These are phyloP conservation scores for Phytophthora cactorum DNA, from an alignment of 352 stramenopile genomes.

Conservation along the genomic window DNA sequence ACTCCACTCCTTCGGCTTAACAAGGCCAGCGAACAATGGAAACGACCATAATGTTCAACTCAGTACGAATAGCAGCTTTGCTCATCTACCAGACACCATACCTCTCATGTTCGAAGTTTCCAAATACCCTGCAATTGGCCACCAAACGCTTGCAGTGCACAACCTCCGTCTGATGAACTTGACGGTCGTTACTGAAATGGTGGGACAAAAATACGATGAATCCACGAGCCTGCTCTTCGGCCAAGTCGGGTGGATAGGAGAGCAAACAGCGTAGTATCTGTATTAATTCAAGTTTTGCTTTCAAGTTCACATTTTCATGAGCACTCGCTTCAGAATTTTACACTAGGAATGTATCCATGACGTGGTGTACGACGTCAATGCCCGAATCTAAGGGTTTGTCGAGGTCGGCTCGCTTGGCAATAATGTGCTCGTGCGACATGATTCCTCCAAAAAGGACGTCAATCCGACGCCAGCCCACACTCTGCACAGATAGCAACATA, in stretches of 20 bases:
- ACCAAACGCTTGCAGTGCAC: background rate
- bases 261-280: slow-evolving; percentile 5
- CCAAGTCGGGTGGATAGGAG: slow-evolving; percentile 28
- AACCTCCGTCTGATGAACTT: slow-evolving; percentile 26
- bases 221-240: slow-evolving; percentile 24
- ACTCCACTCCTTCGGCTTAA: slow-evolving; percentile 26
- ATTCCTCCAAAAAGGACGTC: slow-evolving; percentile 76
- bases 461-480: slow-evolving; percentile 72
- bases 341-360: slow-evolving; percentile 74
- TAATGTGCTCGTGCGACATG: slow-evolving; percentile 81
- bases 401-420: slow-evolving; percentile 72
- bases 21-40: background rate
- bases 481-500: slow-evolving; percentile 81
- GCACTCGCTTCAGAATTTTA: slow-evolving; percentile 23
- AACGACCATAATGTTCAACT: background rate
- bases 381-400: slow-evolving; percentile 64
- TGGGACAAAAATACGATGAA: slow-evolving; percentile 21
- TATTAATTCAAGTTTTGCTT: too few relatives aligned
- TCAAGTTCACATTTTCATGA: background rate
- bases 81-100: slow-evolving; percentile 11
- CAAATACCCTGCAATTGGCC: slow-evolving; percentile 16
- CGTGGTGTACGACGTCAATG: slow-evolving; percentile 77
- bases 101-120: slow-evolving; percentile 24
- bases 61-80: background rate
- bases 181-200: slow-evolving; percentile 18